phyloP scores from a whole-genome alignment of 1,284 basidiomycete species.

The Ganoderma sinense region DNA sequence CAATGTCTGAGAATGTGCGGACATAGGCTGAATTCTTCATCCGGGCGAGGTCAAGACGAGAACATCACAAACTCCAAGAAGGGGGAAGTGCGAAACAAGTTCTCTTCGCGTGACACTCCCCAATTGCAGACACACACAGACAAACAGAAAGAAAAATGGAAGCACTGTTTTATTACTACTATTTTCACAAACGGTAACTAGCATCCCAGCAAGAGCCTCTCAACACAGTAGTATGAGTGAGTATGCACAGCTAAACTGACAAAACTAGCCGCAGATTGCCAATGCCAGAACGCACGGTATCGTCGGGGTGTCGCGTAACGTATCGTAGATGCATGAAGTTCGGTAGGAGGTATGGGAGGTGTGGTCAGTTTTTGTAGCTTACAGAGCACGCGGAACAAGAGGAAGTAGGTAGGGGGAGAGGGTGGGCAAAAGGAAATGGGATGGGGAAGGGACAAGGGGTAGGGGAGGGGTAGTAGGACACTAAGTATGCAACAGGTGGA shows the following conservation, averaged over 20 bases:
- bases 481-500: conserved; percentile 23
- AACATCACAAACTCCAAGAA: no score
- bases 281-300: neutral
- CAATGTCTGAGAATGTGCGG: no score
- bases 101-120: no score
- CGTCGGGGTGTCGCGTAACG: conserved; percentile 30
- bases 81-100: no score
- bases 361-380: conserved; percentile 2
- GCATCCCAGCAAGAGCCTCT: conserved; percentile 17
- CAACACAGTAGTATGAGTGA: neutral
- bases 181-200: conserved; percentile 16
- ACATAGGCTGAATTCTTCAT: no score
- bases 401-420: neutral
- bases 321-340: conserved; percentile 29
- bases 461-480: neutral
- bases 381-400: neutral
- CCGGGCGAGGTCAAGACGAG: no score
- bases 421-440: neutral
- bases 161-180: conserved; percentile 20
- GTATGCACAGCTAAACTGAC: conserved; percentile 29
- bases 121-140: neutral
- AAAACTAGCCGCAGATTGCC: conserved; percentile 27
- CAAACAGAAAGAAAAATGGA: neutral
- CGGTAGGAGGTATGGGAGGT: neutral
- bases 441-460: neutral